Conservation (phyloP, 176 grass and related monocot species). For the Phyllostachys edulis region DNA sequence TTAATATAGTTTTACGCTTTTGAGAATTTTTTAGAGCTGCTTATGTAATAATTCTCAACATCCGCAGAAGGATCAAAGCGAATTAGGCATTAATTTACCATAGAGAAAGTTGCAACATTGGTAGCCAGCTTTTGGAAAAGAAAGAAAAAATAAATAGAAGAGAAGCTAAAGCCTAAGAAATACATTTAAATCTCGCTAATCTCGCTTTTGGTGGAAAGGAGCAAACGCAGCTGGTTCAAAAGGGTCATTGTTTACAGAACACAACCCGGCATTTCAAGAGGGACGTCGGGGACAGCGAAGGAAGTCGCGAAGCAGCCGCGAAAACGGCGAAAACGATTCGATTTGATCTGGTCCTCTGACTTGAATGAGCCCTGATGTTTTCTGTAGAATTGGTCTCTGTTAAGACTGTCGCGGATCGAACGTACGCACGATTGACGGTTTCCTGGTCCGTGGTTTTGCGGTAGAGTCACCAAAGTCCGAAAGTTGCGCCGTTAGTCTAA, state of each 20-base stretch:
- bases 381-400: constrained; percentile 19
- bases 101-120: not conserved
- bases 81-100: not conserved
- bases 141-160: not conserved
- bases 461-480: not conserved
- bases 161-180: not conserved
- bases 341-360: not conserved
- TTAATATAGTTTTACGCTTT: not conserved
- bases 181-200: not conserved
- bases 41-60: not conserved
- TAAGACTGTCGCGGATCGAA: not conserved
- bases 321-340: not conserved
- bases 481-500: not conserved
- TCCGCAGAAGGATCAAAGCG: not conserved
- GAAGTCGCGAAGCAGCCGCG: constrained; percentile 27
- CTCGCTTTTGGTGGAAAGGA: not conserved
- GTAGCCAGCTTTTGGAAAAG: not conserved
- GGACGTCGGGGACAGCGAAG: not conserved
- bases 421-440: not conserved
- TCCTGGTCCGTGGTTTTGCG: not conserved
- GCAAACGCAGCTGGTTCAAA: not conserved
- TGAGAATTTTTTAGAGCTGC: not conserved
- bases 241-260: not conserved
- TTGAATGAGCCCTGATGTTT: constrained; percentile 21
- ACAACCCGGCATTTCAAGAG: not conserved